Conservation (phyloP, 441 rosid species). For the Euphorbia schlechtendalii region DNA sequence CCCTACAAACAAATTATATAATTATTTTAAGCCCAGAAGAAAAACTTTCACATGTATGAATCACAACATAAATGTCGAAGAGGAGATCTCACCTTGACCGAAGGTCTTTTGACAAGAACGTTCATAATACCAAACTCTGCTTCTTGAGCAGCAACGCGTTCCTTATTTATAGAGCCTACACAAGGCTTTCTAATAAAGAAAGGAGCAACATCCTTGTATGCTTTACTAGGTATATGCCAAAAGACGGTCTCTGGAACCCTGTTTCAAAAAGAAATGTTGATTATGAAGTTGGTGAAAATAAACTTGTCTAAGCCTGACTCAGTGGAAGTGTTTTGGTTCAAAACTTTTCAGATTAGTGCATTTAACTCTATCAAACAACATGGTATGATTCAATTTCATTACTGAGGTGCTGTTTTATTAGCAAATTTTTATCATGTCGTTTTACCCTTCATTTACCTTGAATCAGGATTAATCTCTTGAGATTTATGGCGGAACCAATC, state of each 20-base stretch:
- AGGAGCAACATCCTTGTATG: slow-evolving; percentile 74
- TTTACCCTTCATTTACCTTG: slow-evolving; percentile 28
- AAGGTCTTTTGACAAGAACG: slow-evolving; percentile 47
- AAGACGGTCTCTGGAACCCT: slow-evolving; percentile 83
- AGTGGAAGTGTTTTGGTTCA: neutral
- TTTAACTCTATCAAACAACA: neutral
- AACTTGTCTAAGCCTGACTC: neutral
- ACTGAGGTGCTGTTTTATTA: neutral
- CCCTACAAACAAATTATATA: neutral
- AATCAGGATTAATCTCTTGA: slow-evolving; percentile 51
- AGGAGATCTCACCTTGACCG: slow-evolving; percentile 55
- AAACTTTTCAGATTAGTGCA: neutral
- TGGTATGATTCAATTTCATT: neutral
- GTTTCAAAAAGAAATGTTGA: slow-evolving; percentile 7
- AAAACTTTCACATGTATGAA: neutral
- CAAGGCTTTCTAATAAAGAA: slow-evolving; percentile 49
- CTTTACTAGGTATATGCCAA: slow-evolving; percentile 90
- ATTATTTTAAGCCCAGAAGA: neutral
- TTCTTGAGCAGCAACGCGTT: slow-evolving; percentile 69
- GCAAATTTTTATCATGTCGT: too few relatives aligned
- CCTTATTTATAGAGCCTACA: slow-evolving; percentile 77
- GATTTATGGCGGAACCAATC: slow-evolving; percentile 63
- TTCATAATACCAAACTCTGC: slow-evolving; percentile 69
- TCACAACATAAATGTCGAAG: neutral
- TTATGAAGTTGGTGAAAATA: neutral